phyloP scores from a whole-genome alignment of 495 filamentous ascomycete species.

The Penicillium bialowiezense region DNA sequence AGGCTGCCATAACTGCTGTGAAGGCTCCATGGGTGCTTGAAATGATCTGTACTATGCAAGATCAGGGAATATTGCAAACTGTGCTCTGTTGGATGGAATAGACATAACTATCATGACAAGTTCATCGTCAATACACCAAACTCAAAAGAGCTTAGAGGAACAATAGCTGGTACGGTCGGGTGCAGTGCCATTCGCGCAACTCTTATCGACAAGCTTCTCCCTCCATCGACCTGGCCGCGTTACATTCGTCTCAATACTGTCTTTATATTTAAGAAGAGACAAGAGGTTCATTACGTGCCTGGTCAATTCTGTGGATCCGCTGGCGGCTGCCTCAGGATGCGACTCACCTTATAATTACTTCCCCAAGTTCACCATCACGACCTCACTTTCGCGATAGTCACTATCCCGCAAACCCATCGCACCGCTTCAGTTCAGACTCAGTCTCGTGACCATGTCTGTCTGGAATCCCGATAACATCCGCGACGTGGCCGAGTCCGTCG shows the following conservation, averaged over 20 bases:
- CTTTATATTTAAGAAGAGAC: too few relatives aligned
- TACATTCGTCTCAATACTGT: neutral
- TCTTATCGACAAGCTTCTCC: constrained; percentile 19
- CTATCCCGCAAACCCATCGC: constrained; percentile 7
- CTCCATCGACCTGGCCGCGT: neutral
- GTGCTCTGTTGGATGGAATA: too few relatives aligned
- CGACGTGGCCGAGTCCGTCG: constrained; percentile 94
- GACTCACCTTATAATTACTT: constrained; percentile 1
- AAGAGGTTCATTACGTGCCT: neutral
- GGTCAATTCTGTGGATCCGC: neutral
- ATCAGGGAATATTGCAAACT: too few relatives aligned
- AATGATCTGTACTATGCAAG: too few relatives aligned
- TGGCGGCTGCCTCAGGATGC: constrained; percentile 19
- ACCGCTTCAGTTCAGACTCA: constrained; percentile 9
- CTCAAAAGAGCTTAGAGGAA: too few relatives aligned
- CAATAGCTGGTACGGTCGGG: constrained; percentile 17
- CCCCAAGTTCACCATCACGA: neutral
- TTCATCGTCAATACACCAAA: too few relatives aligned
- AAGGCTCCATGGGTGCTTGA: too few relatives aligned
- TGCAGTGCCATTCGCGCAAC: constrained; percentile 14
- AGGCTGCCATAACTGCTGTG: too few relatives aligned
- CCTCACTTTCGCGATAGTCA: constrained; percentile 1
- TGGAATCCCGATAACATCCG: constrained; percentile 96
- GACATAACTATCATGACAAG: too few relatives aligned
- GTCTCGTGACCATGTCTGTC: constrained; percentile 48